Percentiles rank a stretch among this genome's conserved stretches.
phyloP scores from a whole-genome alignment of 2,329 filamentous ascomycete species.

The Ophiosphaerella korrae region DNA sequence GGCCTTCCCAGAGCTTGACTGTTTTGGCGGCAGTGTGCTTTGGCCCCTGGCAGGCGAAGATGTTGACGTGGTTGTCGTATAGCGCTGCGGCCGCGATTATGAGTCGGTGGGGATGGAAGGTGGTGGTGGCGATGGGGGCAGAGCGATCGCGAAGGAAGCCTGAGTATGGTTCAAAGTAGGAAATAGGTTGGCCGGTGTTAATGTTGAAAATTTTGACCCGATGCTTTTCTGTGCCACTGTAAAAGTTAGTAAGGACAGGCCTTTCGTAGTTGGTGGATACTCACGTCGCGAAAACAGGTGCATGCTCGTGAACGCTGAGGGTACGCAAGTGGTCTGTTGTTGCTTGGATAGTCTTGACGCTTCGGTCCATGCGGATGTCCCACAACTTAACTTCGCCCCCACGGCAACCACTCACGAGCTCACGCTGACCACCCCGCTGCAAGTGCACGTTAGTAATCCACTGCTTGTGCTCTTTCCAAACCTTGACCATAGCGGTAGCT shows the following conservation, averaged over 20 bases:
- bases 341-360: constrained; percentile 73
- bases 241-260: constrained; percentile 11
- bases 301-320: constrained; percentile 91
- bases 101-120: constrained; percentile 94
- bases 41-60: constrained; percentile 64
- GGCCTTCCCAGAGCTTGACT: constrained; percentile 42
- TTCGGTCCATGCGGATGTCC: constrained; percentile 88
- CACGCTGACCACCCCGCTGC: constrained; percentile 91
- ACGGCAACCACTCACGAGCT: constrained; percentile 86
- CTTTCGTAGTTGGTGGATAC: constrained; percentile 65
- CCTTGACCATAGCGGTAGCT: constrained; percentile 90
- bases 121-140: constrained; percentile 82
- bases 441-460: constrained; percentile 98
- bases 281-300: constrained; percentile 80
- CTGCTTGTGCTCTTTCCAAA: constrained; percentile 94
- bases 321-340: constrained; percentile 81
- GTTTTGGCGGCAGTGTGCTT: constrained; percentile 32
- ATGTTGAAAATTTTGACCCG: constrained; percentile 92
- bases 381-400: constrained; percentile 94
- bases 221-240: constrained; percentile 84
- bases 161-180: constrained; percentile 85
- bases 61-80: constrained; percentile 87
- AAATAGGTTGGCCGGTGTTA: constrained; percentile 73
- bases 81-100: constrained; percentile 86
- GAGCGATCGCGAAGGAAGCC: constrained; percentile 83